phyloP scores from a whole-genome alignment of 2,329 filamentous ascomycete species.

The Periconia sp. region DNA sequence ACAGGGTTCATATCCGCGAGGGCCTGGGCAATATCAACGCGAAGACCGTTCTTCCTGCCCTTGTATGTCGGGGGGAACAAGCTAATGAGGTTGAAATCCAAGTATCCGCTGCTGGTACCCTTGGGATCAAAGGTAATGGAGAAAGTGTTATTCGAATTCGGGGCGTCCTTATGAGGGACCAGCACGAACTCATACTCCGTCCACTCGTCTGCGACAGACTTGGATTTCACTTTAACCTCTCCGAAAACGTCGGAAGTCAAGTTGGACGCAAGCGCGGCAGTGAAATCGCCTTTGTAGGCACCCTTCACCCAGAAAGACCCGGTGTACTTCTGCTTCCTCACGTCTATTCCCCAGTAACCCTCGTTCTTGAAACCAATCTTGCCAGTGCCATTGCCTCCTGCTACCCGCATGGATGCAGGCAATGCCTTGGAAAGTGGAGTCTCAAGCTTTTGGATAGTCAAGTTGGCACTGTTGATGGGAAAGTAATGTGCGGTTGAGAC shows the following conservation, averaged over 20 bases:
- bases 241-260: slow-evolving; percentile 15
- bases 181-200: slow-evolving; percentile 12
- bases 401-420: slow-evolving; percentile 52
- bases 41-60: slow-evolving; percentile 49
- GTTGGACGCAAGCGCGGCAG: slow-evolving; percentile 17
- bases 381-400: slow-evolving; percentile 7
- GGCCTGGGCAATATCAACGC: slow-evolving; percentile 50
- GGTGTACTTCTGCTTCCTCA: slow-evolving; percentile 47
- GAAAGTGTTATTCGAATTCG: slow-evolving; percentile 52
- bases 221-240: slow-evolving; percentile 10
- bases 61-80: slow-evolving; percentile 57
- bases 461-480: slow-evolving; percentile 53
- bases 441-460: slow-evolving; percentile 52
- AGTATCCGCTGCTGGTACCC: slow-evolving; percentile 29
- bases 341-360: slow-evolving; percentile 53
- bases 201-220: slow-evolving; percentile 9
- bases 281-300: slow-evolving; percentile 23
- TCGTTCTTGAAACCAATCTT: slow-evolving; percentile 27
- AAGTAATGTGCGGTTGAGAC: slow-evolving; percentile 53
- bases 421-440: slow-evolving; percentile 57
- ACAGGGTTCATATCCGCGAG: slow-evolving; percentile 37
- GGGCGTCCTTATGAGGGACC: slow-evolving; percentile 23
- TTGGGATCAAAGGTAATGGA: slow-evolving; percentile 49
- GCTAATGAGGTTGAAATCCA: slow-evolving; percentile 54
- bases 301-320: slow-evolving; percentile 47